Conservation (phyloP, 1,284 basidiomycete genomes). For the Sparassis latifolia region DNA sequence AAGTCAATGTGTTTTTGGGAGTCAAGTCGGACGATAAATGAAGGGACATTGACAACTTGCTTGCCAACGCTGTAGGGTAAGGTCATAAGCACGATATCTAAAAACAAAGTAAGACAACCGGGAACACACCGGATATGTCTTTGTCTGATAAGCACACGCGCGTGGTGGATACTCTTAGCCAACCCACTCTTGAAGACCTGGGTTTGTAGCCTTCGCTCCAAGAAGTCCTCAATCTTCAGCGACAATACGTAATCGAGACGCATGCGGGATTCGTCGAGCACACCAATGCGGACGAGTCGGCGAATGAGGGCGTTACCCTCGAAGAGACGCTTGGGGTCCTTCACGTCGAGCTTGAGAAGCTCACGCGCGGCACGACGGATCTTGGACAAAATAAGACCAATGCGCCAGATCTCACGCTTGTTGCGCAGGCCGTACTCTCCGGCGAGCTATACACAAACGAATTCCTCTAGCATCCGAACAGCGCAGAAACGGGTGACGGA, state of each 20-base stretch:
- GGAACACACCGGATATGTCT: constrained; percentile 83
- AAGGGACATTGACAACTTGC: constrained; percentile 99
- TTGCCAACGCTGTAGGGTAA: constrained; percentile 76
- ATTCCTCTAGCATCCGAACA: not conserved
- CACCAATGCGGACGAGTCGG: constrained; percentile 98
- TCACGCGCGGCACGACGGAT: constrained; percentile 99
- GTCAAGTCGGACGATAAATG: constrained; percentile 97
- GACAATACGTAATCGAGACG: constrained; percentile 99
- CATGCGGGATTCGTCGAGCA: constrained; percentile 99
- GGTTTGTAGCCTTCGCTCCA: constrained; percentile 98
- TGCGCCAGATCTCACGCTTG: constrained; percentile 99
- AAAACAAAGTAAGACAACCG: not conserved
- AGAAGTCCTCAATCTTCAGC: constrained; percentile 99
- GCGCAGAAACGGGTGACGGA: constrained; percentile 26
- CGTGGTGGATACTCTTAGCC: constrained; percentile 98
- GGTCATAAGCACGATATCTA: constrained; percentile 1
- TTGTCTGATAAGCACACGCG: constrained; percentile 96
- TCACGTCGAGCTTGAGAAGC: constrained; percentile 99
- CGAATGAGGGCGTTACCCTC: constrained; percentile 99
- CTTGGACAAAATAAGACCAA: constrained; percentile 96
- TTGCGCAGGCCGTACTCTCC: constrained; percentile 99
- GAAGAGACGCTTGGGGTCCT: constrained; percentile 99
- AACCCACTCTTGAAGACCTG: constrained; percentile 99
- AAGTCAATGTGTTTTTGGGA: constrained; percentile 99
- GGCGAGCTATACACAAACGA: constrained; percentile 56